Base-by-base conservation (phyloP, 768 basidiomycete genomes). In the Phlebiopsis gigantea region DNA sequence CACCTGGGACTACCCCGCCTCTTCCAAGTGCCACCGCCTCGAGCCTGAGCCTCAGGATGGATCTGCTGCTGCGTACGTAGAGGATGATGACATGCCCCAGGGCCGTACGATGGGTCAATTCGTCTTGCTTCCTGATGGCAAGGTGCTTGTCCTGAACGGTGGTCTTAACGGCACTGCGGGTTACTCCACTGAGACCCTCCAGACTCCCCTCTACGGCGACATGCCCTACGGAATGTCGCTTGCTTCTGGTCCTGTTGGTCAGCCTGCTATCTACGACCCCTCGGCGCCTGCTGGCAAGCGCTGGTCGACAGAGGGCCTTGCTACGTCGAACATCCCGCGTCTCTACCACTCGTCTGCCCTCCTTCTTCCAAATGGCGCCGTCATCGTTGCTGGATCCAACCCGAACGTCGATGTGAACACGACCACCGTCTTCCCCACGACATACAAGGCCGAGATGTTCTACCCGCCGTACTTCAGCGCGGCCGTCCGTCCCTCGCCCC, bases 31-130 rank as follows among this genome's bases (percentile, higher is more conserved):
- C 69, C 89, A 90, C 57, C 79, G 88, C 26, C 86, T 98, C 63
- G 92, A 88, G 0, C 94, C 96, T 0, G 93, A 96, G 66, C 90
- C 90, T 44, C 67, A 68, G 4, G 86, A 87, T 53, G 87, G 87
- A 2, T 82, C 85, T 0, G 34, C 75, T 0, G 77, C 84, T 0
- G 70, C 62, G 0, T 92, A 90, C 66, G 71, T 75, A 5, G 77
- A 87, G 62, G 92, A 93, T 57, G 93, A 95, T 60, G 69, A 82
- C 57, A 83, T 94, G 78, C 74, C 82, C 8, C 77, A 84, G 58
- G 81, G 83, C 0, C 81, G 93, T 19, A 90, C 88, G 25, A 98
- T 98, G 94, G 91, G 93, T 9, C 90, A 93, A 67, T 93, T 96
- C 68, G 85, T 95, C 70, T 79, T 80, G 39, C 84, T 97, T 7